Evolutionary conservation across 495 filamentous ascomycete genomes (phyloP), one percentile per base, ranked within the genome.

Genomic region (Aspergillus nanangensis): DNA sequence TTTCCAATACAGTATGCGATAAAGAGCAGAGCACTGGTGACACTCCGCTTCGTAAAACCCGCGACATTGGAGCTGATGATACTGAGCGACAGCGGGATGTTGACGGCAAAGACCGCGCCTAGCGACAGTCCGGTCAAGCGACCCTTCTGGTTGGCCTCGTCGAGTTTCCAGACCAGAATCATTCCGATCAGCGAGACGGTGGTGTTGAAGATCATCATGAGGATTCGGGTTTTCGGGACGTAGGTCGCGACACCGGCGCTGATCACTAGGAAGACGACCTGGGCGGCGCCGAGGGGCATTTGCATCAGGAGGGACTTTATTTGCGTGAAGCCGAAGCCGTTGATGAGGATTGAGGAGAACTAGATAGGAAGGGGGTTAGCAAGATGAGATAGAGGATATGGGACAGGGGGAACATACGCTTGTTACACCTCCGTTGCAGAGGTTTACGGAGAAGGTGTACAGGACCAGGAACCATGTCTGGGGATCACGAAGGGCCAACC

Each of bases 11-110:
- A 64, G 29, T 61, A 64, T 2, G 52, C 58, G 11, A 64, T 37
- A 22, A 64, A 61, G 9, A 61, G 27, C 37, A 64, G 37, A 11
- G 65, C 65, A 17, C 61, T 63, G n/a, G 67, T 63, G 1, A 60
- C 53, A 19, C 62, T 70, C 33, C 80, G 78, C 55, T 84, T 84
- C 14, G 80, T 82, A 58, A 79, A 81, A 10, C 78, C 81, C 2
- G 78, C 79, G 1, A 86, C 74, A 47, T 84, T 85, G 5, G 73
- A 78, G 0, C 65, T 72, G 40, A 83, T 75, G 11, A 83, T 53
- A 25, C 69, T 73, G 15, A 83, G 56, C 0, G 78, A 57, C 1
- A 77, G 71, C 0, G 81, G 79, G 53, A 81, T 77, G 24, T 77
- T 78, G 23, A 72, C 75, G 1, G 80, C 68, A 34, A 64, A 66